These are phyloP conservation scores for Paecilomyces sp. DNA, from an alignment of 2,329 filamentous ascomycete species.

Conservation along the genomic window DNA sequence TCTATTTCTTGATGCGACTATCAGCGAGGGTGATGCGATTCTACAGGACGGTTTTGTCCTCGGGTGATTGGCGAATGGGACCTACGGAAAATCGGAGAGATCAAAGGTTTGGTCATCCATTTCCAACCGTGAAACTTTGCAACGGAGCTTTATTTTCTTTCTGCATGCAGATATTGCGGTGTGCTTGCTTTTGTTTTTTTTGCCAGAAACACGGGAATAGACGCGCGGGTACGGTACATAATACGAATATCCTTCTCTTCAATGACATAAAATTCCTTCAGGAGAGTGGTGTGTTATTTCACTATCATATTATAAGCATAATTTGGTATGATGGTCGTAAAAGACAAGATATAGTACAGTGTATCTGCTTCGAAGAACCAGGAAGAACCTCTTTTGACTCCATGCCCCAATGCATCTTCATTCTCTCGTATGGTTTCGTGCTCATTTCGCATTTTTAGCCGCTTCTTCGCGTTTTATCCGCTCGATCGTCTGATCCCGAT, in stretches of 20 bases:
- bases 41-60: conserved; percentile 1
- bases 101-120: neutral
- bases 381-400: neutral
- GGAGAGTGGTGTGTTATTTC: neutral
- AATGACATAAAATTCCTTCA: neutral
- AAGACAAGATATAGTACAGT: conserved; percentile 7
- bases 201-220: neutral
- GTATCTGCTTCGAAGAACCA: neutral
- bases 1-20: conserved; percentile 1
- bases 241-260: neutral
- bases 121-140: neutral
- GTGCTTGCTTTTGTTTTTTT: neutral
- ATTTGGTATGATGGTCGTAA: neutral
- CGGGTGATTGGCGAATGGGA: conserved; percentile 4
- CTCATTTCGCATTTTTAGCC: conserved; percentile 48
- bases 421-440: conserved; percentile 14
- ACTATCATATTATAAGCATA: neutral
- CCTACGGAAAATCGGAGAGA: neutral
- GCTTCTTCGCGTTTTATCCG: conserved; percentile 69
- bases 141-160: neutral
- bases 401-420: neutral
- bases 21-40: neutral
- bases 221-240: neutral
- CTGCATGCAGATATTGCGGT: neutral
- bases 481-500: conserved; percentile 72